Evolutionary conservation across 257 asterid genomes (phyloP), one percentile per base, ranked within the genome.

Genomic region (Eustoma russellianum): DNA sequence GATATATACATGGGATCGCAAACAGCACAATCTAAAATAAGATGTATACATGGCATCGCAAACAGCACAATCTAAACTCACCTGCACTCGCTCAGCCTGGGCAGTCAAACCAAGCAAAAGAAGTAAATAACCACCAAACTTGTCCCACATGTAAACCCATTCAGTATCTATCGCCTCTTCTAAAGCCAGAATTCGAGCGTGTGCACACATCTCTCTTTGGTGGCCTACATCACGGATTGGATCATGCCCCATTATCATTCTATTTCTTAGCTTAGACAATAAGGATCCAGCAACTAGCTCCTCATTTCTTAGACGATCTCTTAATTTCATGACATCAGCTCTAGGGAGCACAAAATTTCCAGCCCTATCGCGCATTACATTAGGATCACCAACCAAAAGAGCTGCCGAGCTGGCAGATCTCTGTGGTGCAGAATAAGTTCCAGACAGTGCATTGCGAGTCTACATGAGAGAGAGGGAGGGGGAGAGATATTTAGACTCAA

Each of bases 121-220:
- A 74, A 92, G 97, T 24, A 92, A 79, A 79, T 92, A 92, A 57
- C 98, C 98, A 57, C 98, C 98, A 60, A 92, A 92, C 76, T 82
- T 88, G 77, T 92, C 98, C 98, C 98, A 92, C 98, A 92, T 92
- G 80, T 88, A 92, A 46, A 92, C 98, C 98, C 98, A 92, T 56
- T 92, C 98, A 12, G 98, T 92, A 67, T 92, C 98, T 68, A 92
- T 92, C 60, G 98, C 97, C 77, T 92, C 98, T 75, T 88, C 98
- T 60, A 92, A 78, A 61, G 97, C 94, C 41, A 92, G 80, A 61
- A 92, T 92, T 70, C 98, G 79, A 53, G 98, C 98, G 85, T 88
- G 98, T 43, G 98, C 98, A 73, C 98, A 85, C 90, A 88, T 77
- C 66, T 87, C 98, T 77, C 98, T 83, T 76, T 87, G 78, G 68